These are phyloP conservation scores for Aphanomyces astaci DNA, from an alignment of 352 stramenopile species.

Conservation along the genomic window DNA sequence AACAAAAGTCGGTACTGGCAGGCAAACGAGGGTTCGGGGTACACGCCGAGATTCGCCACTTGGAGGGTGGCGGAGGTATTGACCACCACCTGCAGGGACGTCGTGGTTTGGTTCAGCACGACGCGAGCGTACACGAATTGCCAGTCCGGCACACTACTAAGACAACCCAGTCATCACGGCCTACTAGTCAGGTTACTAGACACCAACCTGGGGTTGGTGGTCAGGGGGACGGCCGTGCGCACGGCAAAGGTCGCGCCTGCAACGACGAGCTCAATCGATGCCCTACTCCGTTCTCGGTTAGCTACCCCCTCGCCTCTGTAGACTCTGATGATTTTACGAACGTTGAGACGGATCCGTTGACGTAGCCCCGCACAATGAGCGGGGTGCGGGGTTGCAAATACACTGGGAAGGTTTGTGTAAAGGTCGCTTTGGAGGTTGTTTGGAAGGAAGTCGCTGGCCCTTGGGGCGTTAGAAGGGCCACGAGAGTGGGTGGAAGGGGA, in stretches of 20 bases:
- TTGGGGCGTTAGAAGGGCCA: background rate
- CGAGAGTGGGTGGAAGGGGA: too few relatives aligned
- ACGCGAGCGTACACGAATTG: conserved; percentile 8
- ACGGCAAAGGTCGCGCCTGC: background rate
- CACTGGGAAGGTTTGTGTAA: background rate
- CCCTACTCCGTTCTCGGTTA: background rate
- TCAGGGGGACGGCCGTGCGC: background rate
- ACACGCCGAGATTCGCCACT: conserved; percentile 11
- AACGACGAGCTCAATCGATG: background rate
- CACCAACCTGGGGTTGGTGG: background rate
- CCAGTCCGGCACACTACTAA: background rate
- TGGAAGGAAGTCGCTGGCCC: background rate
- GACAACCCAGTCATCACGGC: background rate
- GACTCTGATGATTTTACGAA: background rate
- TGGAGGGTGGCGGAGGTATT: background rate
- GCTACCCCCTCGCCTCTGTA: background rate
- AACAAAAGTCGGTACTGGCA: too few relatives aligned
- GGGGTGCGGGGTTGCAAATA: background rate
- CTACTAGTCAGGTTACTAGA: too few relatives aligned
- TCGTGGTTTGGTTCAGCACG: background rate
- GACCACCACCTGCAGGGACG: conserved; percentile 7
- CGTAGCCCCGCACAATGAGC: conserved; percentile 4
- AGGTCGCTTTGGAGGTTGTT: background rate
- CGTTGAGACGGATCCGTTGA: background rate
- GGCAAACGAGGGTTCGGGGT: conserved; percentile 1